Base-by-base conservation (phyloP, 2,329 filamentous ascomycete species). In the Aspergillus tubingensis region DNA sequence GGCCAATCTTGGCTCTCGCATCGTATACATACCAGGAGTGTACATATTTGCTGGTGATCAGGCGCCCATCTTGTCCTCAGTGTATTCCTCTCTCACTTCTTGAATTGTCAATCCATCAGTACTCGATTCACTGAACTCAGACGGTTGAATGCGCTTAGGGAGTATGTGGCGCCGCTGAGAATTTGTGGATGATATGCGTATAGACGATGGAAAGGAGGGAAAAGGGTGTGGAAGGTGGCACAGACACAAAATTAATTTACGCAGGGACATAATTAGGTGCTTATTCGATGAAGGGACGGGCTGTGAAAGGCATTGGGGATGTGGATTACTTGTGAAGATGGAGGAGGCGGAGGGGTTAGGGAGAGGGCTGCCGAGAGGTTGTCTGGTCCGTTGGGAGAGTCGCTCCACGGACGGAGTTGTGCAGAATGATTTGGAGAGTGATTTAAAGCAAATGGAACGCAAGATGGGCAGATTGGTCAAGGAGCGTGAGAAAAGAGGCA, bases 371-470 rank as follows among this genome's bases (percentile, higher is more conserved):
- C 15, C 5, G 62, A 62, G 51, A 19, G 62, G 1, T 17, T 64
- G 32, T 8, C 21, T 13, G 62, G 62, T 2, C 62, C 60, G 17
- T 32, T 64, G 57, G 62, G 62, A 2, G 62, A 60, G 57, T 62
- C 62, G 3, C 32, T 49, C 10, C 53, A 56, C 41, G 62, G 60
- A 1, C 10, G 36, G 47, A 25, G 50, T 55, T 11, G 38, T 64
- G 30, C 62, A 60, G 51, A 57, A 63, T 48, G 54, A 65, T 44
- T 13, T 65, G 43, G 44, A 58, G 15, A 58, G 52, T 38, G 62
- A 61, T 6, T 15, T 61, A 49, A 60, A 57, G 38, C 55, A 49
- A 25, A 8, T 58, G 39, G 53, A 61, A 5, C 57, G 54, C 58
- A 38, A 55, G 8, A 27, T 56, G 36, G 36, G 56, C 5, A 59